A percentile compares a stretch with the other conserved stretches of the same genome.
These are phyloP conservation scores for Tricholoma hemisulphureum DNA, from an alignment of 768 basidiomycete genomes.

Conservation along the genomic window DNA sequence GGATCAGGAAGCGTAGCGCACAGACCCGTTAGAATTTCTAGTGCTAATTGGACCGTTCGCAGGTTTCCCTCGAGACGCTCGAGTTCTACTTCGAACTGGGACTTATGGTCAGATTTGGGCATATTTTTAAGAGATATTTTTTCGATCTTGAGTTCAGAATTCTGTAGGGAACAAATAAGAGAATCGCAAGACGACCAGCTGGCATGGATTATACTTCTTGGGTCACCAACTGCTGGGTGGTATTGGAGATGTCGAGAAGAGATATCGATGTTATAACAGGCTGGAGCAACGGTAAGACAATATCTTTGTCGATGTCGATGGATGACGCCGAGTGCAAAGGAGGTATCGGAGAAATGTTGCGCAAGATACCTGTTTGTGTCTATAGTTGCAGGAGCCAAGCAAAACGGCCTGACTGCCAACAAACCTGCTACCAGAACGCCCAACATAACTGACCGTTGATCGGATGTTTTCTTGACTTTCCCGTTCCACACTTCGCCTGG, in stretches of 20 bases:
- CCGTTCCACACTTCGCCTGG: slow-evolving; percentile 31
- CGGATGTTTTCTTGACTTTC: slow-evolving; percentile 41
- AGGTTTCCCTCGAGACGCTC: slow-evolving; percentile 70
- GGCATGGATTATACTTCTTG: neutral
- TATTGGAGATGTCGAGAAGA: slow-evolving; percentile 46
- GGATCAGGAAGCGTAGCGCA: slow-evolving; percentile 87
- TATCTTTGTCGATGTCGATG: slow-evolving; percentile 67
- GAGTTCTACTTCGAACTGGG: slow-evolving; percentile 64
- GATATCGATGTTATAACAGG: slow-evolving; percentile 64
- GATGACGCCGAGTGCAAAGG: slow-evolving; percentile 60
- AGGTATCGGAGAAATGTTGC: slow-evolving; percentile 75
- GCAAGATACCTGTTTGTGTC: slow-evolving; percentile 57
- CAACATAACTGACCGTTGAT: slow-evolving; percentile 53
- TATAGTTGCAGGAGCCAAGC: neutral
- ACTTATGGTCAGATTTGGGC: slow-evolving; percentile 77
- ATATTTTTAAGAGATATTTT: slow-evolving; percentile 60
- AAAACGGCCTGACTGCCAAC: slow-evolving; percentile 9
- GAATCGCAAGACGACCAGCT: neutral
- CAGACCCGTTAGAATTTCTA: slow-evolving; percentile 85
- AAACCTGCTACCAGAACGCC: slow-evolving; percentile 70
- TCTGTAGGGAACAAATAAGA: slow-evolving; percentile 29
- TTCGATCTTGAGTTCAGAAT: slow-evolving; percentile 50
- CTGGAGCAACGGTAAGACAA: slow-evolving; percentile 68
- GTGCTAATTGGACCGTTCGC: slow-evolving; percentile 73
- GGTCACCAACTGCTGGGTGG: neutral